phyloP scores from a whole-genome alignment of 805 yeast genomes.

The Maudiozyma saulgeensis region DNA sequence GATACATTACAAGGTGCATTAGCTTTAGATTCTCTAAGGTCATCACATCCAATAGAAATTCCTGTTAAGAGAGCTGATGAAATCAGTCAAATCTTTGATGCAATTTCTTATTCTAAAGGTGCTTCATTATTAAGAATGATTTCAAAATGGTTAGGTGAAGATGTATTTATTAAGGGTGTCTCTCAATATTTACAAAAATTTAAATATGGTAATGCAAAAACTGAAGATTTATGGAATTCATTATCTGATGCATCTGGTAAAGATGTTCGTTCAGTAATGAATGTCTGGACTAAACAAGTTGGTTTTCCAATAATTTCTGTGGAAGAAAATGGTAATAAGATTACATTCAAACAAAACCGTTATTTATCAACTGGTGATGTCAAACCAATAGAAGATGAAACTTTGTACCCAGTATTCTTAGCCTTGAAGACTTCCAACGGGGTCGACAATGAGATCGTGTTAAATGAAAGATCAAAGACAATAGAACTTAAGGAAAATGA shows the following conservation, averaged over 20 bases:
- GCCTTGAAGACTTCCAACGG: slow-evolving; percentile 53
- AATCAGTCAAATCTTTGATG: slow-evolving; percentile 77
- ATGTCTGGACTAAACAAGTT: slow-evolving; percentile 68
- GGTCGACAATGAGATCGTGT: slow-evolving; percentile 47
- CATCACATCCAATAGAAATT: slow-evolving; percentile 80
- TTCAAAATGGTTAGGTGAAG: slow-evolving; percentile 71
- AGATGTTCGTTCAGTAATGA: slow-evolving; percentile 65
- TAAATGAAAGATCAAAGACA: slow-evolving; percentile 41
- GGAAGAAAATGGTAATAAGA: slow-evolving; percentile 42
- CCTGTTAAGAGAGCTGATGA: slow-evolving; percentile 72
- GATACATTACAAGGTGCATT: slow-evolving; percentile 70
- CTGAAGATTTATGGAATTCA: slow-evolving; percentile 71
- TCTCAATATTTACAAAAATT: slow-evolving; percentile 67
- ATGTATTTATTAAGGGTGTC: slow-evolving; percentile 68
- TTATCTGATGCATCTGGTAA: slow-evolving; percentile 60
- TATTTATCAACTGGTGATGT: slow-evolving; percentile 72
- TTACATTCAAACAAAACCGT: slow-evolving; percentile 60
- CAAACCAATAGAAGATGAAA: slow-evolving; percentile 60
- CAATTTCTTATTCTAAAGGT: slow-evolving; percentile 76
- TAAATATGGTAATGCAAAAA: slow-evolving; percentile 67
- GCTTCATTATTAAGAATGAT: slow-evolving; percentile 73
- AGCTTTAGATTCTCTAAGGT: slow-evolving; percentile 65
- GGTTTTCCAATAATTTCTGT: slow-evolving; percentile 72
- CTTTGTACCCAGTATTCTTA: slow-evolving; percentile 61
- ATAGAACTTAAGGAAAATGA: slow-evolving; percentile 36